Evolutionary conservation across 2,329 filamentous ascomycete species (phyloP), one percentile per base, ranked within the genome.

Genomic region (Fusarium veterinarium): DNA sequence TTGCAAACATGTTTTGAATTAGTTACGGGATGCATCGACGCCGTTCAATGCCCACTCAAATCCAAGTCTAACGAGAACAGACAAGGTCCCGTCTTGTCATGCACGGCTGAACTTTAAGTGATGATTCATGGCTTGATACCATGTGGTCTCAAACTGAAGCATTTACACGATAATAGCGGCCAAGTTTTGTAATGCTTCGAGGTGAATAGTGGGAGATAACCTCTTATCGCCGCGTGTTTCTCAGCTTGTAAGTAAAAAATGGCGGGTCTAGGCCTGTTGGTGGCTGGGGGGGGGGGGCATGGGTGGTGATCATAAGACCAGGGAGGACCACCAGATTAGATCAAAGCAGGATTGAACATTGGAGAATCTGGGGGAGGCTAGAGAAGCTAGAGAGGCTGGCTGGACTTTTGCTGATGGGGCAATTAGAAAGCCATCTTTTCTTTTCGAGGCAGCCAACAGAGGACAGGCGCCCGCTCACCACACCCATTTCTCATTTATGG

Each of bases 21-120:
- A 40, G 52, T 56, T 49, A 56, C 69, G 62, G 70, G 48, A 70
- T 64, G 73, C 60, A 70, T 74, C 67, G 65, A 67, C 53, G 41
- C 57, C 52, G 60, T 48, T 48, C 72, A 71, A 67, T 71, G 67
- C 41, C 60, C 48, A 42, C 48, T 51, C 28, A 20, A 49, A 40
- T n/a, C 37, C 12, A 35, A 31, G 33, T 23, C 46, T 44, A 42
- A 20, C 38, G 31, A 40, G 25, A 55, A 28, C 12, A 63, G 46
- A 51, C 20, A 42, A 61, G 37, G 25, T 25, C 41, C 19, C 38
- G 20, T 52, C n/a, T 48, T 28, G 41, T 35, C 46, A 31, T 40
- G 33, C 25, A 46, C 40, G 20, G 57, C 44, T 45, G 51, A 57
- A 75, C 38, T 38, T 28, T 56, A 52, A 60, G n/a, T 69, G 45